Evolutionary conservation across 2,329 filamentous ascomycete genomes (phyloP), one percentile per base, ranked within the genome.

Genomic region (Harringtonia aguacate): DNA sequence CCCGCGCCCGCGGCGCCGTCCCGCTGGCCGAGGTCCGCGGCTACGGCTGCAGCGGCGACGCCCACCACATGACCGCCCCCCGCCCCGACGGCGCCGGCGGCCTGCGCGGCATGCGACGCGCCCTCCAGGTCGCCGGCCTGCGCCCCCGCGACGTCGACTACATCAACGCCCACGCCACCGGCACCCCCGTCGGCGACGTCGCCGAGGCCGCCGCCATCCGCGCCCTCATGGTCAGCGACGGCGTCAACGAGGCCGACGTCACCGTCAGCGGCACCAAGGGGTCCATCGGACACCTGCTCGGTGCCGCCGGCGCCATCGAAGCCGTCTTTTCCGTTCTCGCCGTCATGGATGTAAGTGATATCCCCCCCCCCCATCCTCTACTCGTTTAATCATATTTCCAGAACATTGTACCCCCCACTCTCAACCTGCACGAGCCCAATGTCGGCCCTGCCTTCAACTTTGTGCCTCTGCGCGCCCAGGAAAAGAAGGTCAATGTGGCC

Each of bases 191-290:
- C 3, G 92, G 92, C 1, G 92, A 98, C 64, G 74, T 77, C 20
- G 90, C 92, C 1, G 92, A 98, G 64, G 90, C 90, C 41, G 67
- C 70, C 8, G 92, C 92, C 0, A 90, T 97, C 53, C 81, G 79
- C 48, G 66, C 75, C 1, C 63, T 98, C 33, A 79, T 97, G 65
- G 67, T 87, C 10, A 27, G 7, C 20, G 75, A 84, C 17, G 87
- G 86, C 1, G 73, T 80, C 44, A 67, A 65, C 2, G 74, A 84
- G 34, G 65, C 67, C 3, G 64, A 85, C 9, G 74, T 97, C 44
- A 87, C 88, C 36, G 75, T 95, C 18, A 95, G 89, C 60, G 90
- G 92, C 61, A 95, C 89, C 1, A 98, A 98, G 61, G 90, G 90
- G 8, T 87, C 92, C 4, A 72, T 94, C 41, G 92, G 92, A 0